Base-by-base conservation (phyloP, 2,329 filamentous ascomycete genomes). In the Paraphaeosphaeria minitans region DNA sequence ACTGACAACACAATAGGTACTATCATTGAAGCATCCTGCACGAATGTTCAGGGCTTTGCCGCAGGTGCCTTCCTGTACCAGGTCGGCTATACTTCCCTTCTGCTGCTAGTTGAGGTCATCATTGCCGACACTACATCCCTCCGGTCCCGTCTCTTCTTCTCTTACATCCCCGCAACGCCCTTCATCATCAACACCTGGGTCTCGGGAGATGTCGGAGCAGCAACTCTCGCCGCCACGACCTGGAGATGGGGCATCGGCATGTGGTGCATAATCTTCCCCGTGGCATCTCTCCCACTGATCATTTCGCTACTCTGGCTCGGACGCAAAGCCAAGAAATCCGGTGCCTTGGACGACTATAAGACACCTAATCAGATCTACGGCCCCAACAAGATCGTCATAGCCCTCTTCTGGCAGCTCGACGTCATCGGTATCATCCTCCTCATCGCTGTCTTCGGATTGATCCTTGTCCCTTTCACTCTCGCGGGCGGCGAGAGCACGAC, bases 161-260 rank as follows among this genome's bases (percentile, higher is more conserved):
- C 84, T 49, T 89, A 87, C 67, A 77, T 89, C 16, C 66, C 66
- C 8, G 63, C 65, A 2, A 27, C 55, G 5, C 66, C 66, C 8
- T 68, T 70, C 48, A 31, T 70, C 19, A 67, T 73, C 71, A 89
- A 88, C 66, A 86, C 86, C 0, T 89, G 86, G 86, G 80, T 88
- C 14, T 84, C 84, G 60, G 87, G 86, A 21, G 82, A 85, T 60
- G 75, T 89, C 51, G 81, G 84, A 0, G 68, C 73, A 0, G 79
- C 83, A 0, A 83, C 88, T 0, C 67, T 88, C 21, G 65, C 57
- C 0, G 70, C 68, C 1, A 84, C 83, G 0, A 81, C 78, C 1
- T 89, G 87, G 87, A 75, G 81, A 58, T 88, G 85, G 85, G 87
- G 86, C 19, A 57, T 74, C 31, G 86, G 85, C 62, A 88, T 89